Evolutionary conservation across 192 early-diverging fungal species (phyloP), one percentile per base, ranked within the genome.

Genomic region (Haplosporangium gracile): DNA sequence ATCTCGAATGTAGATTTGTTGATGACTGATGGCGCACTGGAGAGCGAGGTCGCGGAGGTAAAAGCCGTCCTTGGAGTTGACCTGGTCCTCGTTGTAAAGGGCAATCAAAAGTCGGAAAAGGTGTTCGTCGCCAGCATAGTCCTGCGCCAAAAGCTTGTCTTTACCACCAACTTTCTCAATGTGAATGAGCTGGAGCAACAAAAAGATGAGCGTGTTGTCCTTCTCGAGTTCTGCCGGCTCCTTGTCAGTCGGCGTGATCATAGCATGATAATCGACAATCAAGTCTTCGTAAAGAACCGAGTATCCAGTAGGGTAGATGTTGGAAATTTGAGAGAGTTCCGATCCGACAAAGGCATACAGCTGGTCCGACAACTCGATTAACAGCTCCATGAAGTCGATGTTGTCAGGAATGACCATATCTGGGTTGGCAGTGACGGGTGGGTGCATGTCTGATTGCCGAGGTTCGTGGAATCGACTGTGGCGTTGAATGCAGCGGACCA

Each of bases 41-140:
- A 96, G 89, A 15, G 95, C 89, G 70, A 95, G 85, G 68, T 96
- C 95, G 29, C 95, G 92, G 71, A 95, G 89, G 47, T 92, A 95
- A 80, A 95, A 95, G 24, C 92, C 94, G 70, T 95, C 95, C 81
- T 87, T 88, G 5, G 95, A 94, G 69, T 93, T 89, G 39, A 93
- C 93, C 79, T 96, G 95, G 60, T 92, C 89, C 70, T 95, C 94
- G 83, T 95, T 95, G 79, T 95, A 96, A 82, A 96, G 89, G 39
- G 88, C 89, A 49, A 94, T 89, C 68, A 96, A 82, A 81, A 94
- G 93, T 45, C 91, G 91, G 86, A 96, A 92, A 76, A 95, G 89
- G 20, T 92, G 92, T 80, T 96, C 95, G 70, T 95, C 95, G 32
- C 89, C 88, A 18, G 89, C 89, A 82, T 95, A 90, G 68, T 96